Conservation (phyloP, 306 rosid species). For the Lablab purpureus region DNA sequence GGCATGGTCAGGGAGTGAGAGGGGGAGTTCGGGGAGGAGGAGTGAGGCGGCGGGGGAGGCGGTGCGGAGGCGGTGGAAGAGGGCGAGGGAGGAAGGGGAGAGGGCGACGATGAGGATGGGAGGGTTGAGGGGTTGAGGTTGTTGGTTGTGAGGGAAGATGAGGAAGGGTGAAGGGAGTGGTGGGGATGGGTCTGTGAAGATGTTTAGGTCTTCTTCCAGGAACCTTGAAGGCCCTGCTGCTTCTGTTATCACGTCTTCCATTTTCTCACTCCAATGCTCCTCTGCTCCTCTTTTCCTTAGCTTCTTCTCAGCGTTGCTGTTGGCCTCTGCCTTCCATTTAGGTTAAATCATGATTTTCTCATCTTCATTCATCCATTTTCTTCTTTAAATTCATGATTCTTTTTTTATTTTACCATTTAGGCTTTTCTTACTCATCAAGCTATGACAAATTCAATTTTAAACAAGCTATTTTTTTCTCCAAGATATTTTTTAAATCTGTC, state of each 20-base stretch:
- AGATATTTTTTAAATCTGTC: too few relatives aligned
- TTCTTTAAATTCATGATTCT: too few relatives aligned
- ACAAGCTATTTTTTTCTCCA: too few relatives aligned
- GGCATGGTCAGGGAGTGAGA: conserved; percentile 59
- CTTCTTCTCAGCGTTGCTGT: background rate
- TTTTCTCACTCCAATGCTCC: background rate
- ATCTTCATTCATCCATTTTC: too few relatives aligned
- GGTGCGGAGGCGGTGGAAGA: conserved; percentile 56
- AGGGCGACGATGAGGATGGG: conserved; percentile 73
- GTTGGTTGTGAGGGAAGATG: conserved; percentile 53
- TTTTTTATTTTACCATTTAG: too few relatives aligned
- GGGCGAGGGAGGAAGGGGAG: conserved; percentile 67
- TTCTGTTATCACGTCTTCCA: conserved; percentile 92
- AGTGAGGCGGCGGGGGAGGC: conserved; percentile 67
- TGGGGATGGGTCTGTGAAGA: conserved; percentile 65
- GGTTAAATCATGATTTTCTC: too few relatives aligned
- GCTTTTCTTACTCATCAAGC: too few relatives aligned
- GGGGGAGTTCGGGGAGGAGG: conserved; percentile 70
- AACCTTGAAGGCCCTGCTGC: conserved; percentile 86
- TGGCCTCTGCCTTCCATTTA: too few relatives aligned
- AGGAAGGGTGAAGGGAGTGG: conserved; percentile 75
- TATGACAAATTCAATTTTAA: too few relatives aligned
- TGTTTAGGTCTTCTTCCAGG: conserved; percentile 82
- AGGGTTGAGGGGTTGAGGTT: conserved; percentile 61
- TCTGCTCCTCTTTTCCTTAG: background rate